Evolutionary conservation across 805 yeast species (phyloP), one percentile per base, ranked within the genome.

Genomic region (Wickerhamomyces chambardii): DNA sequence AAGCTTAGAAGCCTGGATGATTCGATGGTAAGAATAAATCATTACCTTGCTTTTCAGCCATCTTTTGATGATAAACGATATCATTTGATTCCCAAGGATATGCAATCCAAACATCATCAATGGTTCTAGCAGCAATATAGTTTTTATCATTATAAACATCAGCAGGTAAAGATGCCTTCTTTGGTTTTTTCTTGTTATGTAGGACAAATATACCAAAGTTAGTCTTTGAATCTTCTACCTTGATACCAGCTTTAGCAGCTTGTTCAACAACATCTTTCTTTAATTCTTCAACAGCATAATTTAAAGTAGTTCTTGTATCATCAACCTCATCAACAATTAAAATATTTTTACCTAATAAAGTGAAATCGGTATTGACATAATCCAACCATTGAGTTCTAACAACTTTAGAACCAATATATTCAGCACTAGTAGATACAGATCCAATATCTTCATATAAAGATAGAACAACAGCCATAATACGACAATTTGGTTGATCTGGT

Each of bases 401-500:
- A 26, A 83, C 90, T 42, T 72, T 64, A 25, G 75, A 71, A 36
- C 90, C 89, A n/a, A 65, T 65, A 16, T 56, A 47, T 49, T 79
- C 90, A 21, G 59, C 71, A 17, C 59, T 63, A 14, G 75, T 64
- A 10, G 81, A 80, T 21, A 66, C 68, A 18, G 82, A 67, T 31
- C 71, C 77, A 36, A 84, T 57, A 48, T 83, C 92, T 63, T 90
- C 98, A 56, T 90, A 90, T 36, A 90, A 68, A 1, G 97, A 86
- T 46, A 90, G 69, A 25, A 92, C 94, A 47, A 90, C 85, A 32
- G 98, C 97, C 77, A 89, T 90, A 52, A 90, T 86, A 51, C 95
- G 80, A 41, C 87, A 80, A 50, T 89, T 90, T 48, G 94, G 90
- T 40, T 79, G 66, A 40, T 95, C 95, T 22, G 83, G 84, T 46